Evolutionary conservation across 116 monocot genomes (phyloP), one percentile per base, ranked within the genome.

Genomic region (Cymodocea nodosa): DNA sequence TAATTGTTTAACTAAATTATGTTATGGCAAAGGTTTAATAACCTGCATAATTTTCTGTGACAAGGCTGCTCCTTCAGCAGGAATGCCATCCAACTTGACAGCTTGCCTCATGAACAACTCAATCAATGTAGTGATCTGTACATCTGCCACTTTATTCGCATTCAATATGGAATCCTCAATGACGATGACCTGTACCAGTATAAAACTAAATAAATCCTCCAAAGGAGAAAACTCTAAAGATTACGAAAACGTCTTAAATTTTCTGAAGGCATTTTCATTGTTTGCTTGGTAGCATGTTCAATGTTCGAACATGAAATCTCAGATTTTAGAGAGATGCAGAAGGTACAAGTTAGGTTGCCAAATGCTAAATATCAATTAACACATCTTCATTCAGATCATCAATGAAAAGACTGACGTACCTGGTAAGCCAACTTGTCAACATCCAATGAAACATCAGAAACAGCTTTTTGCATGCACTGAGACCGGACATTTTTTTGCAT

Each of bases 101-200:
- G 92, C 92, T 70, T 80, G 84, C 59, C 75, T 80, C 92, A 92
- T 92, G 63, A 92, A 68, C 70, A 91, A 50, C 71, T 91, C 91
- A 25, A 84, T 80, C 63, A 92, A 74, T 30, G 85, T 78, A 24
- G 82, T 80, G 68, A 92, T 87, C 61, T 87, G 92, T 58, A 82
- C 61, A 56, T 92, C 92, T 4, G 92, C 74, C 22, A 87, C 84
- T 68, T 87, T 91, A 48, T 57, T 82, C 36, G 78, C 82, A 50
- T 71, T 69, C 1, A 82, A 70, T 37, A 91, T 78, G 5, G 91
- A 87, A 51, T 80, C 79, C 68, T 84, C 87, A 53, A 91, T 84
- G 37, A 63, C 51, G 44, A 68, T 62, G 59, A 87, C 82, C 91
- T 91, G 52, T 5, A 69, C 5, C 17, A 10, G 36, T n/a, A 61